phyloP scores from a whole-genome alignment of 345 rosid genomes.

The Jatropha curcas region DNA sequence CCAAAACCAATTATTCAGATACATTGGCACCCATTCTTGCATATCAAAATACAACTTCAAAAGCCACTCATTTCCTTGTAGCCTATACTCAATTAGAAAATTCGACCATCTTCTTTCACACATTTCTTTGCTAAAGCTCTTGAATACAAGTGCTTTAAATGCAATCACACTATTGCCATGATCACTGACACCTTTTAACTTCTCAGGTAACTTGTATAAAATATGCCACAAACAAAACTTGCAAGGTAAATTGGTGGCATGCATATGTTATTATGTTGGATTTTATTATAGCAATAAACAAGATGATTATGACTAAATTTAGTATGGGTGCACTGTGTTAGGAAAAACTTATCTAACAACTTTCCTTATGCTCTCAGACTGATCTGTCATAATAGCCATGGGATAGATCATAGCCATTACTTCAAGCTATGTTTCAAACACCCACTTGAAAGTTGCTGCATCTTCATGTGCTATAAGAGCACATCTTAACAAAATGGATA shows the following conservation, averaged over 20 bases:
- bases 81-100: not conserved
- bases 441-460: not conserved
- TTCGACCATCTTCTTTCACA: not conserved
- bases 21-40: not conserved
- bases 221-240: not conserved
- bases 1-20: not conserved
- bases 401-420: not conserved
- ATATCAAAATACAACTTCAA: too few relatives aligned
- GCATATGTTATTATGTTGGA: too few relatives aligned
- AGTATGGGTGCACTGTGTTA: not conserved
- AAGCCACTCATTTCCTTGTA: not conserved
- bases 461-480: not conserved
- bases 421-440: not conserved
- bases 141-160: not conserved
- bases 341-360: not conserved
- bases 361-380: not conserved
- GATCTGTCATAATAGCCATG: not conserved
- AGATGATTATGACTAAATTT: too few relatives aligned
- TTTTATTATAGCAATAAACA: too few relatives aligned
- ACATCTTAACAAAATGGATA: not conserved
- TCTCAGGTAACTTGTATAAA: not conserved
- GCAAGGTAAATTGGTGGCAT: too few relatives aligned
- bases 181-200: not conserved
- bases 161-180: not conserved
- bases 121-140: not conserved